Conservation (phyloP, 768 basidiomycete species). For the Zangia roseola region DNA sequence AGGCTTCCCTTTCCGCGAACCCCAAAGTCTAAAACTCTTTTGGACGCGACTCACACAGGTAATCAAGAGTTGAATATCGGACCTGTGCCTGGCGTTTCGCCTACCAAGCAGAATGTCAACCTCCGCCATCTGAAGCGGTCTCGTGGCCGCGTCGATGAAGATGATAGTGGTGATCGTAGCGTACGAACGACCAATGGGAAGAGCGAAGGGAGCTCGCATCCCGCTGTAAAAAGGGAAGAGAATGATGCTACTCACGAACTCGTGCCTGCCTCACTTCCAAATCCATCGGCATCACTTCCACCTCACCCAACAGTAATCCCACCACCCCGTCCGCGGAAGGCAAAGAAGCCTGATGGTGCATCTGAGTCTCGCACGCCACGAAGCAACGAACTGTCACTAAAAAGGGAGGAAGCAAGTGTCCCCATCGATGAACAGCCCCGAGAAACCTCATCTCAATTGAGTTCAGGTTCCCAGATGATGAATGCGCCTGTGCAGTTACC, state of each 20-base stretch:
- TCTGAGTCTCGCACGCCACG: not conserved
- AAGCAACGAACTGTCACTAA: not conserved
- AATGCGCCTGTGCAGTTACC: constrained; percentile 6
- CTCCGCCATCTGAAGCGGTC: constrained; percentile 31
- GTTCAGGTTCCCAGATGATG: constrained; percentile 9
- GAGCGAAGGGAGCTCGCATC: constrained; percentile 12
- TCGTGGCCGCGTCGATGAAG: constrained; percentile 27
- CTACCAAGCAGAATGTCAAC: constrained; percentile 27
- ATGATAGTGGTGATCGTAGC: constrained; percentile 28
- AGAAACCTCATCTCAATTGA: not conserved
- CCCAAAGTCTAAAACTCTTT: constrained; percentile 24
- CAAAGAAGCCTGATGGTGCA: constrained; percentile 7
- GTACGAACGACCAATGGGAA: constrained; percentile 21
- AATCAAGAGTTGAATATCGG: constrained; percentile 23
- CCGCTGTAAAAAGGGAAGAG: constrained; percentile 18
- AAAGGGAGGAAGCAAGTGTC: not conserved
- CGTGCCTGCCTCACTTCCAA: not conserved
- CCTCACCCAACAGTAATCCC: constrained; percentile 21
- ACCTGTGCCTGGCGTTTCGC: constrained; percentile 21
- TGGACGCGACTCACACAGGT: constrained; percentile 7
- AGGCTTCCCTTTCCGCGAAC: constrained; percentile 15
- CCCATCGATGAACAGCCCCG: not conserved
- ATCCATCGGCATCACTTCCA: constrained; percentile 9
- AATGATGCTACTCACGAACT: constrained; percentile 5
- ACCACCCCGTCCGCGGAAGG: constrained; percentile 23